A percentile compares a stretch with the other conserved stretches of the same genome.
These are phyloP conservation scores for Botrytis hyacinthi DNA, from an alignment of 2,329 filamentous ascomycete genomes.

Conservation along the genomic window DNA sequence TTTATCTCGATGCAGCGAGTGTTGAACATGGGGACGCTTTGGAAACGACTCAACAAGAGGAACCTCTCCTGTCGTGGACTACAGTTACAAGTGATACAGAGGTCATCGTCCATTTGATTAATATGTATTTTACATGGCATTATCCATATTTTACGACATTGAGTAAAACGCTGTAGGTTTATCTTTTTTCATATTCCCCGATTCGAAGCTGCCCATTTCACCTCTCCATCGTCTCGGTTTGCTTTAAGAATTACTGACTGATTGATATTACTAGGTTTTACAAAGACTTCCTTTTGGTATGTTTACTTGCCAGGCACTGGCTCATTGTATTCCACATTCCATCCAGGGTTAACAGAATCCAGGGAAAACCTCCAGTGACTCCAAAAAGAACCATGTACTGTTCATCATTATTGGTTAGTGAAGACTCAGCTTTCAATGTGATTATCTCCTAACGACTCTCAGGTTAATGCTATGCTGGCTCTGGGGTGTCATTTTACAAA, in stretches of 20 bases:
- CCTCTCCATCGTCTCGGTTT: background rate
- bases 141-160: constrained; percentile 94
- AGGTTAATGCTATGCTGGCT: constrained; percentile 92
- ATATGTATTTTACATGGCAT: constrained; percentile 98
- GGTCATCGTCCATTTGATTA: constrained; percentile 81
- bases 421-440: background rate
- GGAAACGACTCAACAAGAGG: constrained; percentile 42
- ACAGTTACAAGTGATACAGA: constrained; percentile 76
- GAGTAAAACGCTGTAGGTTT: constrained; percentile 63
- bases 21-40: constrained; percentile 39
- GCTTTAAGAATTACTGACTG: background rate
- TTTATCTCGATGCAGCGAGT: constrained; percentile 64
- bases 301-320: background rate
- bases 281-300: constrained; percentile 56
- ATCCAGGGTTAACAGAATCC: background rate
- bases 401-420: constrained; percentile 67
- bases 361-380: constrained; percentile 57
- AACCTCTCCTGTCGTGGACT: constrained; percentile 84
- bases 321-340: background rate
- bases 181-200: background rate
- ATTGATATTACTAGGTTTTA: constrained; percentile 55
- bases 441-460: constrained; percentile 71
- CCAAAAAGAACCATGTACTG: constrained; percentile 69
- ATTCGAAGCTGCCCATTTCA: background rate
- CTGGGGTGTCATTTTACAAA: constrained; percentile 92